Evolutionary conservation across 2,329 filamentous ascomycete species (phyloP).

Genomic region (Xylariaceae sp.): DNA sequence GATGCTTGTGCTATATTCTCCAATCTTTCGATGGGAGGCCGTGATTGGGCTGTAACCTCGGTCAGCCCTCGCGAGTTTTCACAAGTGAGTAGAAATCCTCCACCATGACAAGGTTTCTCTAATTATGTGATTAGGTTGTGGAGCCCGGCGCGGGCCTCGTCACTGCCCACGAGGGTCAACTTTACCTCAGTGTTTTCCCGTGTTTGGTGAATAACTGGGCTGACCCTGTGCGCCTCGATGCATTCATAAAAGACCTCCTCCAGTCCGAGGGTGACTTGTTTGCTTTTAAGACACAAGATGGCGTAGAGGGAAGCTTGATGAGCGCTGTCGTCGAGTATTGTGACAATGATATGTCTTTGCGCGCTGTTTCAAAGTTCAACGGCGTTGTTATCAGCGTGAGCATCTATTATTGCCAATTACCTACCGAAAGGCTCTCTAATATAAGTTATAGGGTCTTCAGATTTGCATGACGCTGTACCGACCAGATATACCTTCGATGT

Average conservation of each 20-base stretch:
- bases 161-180: conserved; percentile 57
- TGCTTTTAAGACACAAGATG: conserved; percentile 50
- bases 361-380: conserved; percentile 45
- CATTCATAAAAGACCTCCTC: conserved; percentile 46
- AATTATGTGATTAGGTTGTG: conserved; percentile 29
- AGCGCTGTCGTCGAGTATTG: conserved; percentile 57
- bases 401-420: not conserved
- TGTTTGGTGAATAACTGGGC: conserved; percentile 17
- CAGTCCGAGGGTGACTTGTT: conserved; percentile 54
- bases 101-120: not conserved
- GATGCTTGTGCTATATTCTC: conserved; percentile 57
- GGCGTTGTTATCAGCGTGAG: conserved; percentile 43
- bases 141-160: conserved; percentile 34
- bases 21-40: conserved; percentile 46
- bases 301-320: conserved; percentile 47
- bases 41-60: conserved; percentile 51
- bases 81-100: conserved; percentile 34
- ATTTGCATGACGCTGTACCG: conserved; percentile 35
- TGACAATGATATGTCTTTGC: conserved; percentile 48
- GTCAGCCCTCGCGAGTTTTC: conserved; percentile 50
- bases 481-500: conserved; percentile 33
- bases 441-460: conserved; percentile 29
- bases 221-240: conserved; percentile 38
- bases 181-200: conserved; percentile 52
- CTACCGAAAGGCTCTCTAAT: conserved; percentile 5